Percentiles rank a stretch among this genome's conserved stretches.
Conservation (phyloP, 768 basidiomycete genomes). For the Coprinellus aureogranulatus region DNA sequence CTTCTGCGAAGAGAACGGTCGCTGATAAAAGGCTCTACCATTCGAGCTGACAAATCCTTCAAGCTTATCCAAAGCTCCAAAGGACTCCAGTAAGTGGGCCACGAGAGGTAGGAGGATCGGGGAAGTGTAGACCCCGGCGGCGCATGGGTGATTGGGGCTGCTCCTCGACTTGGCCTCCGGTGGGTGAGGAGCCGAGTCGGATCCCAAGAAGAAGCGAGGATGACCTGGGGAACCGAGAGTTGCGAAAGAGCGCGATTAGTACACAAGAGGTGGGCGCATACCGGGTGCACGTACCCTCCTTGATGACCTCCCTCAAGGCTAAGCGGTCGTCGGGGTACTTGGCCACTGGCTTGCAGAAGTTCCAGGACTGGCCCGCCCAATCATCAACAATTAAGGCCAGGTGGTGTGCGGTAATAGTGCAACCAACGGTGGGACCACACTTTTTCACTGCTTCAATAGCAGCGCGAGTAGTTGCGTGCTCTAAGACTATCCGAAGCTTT, state of each 20-base stretch:
- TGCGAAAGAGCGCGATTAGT: background rate
- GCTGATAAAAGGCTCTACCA: conserved; percentile 79
- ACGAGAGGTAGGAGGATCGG: conserved; percentile 88
- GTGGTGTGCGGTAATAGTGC: conserved; percentile 97
- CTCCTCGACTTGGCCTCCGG: conserved; percentile 64
- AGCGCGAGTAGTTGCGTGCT: conserved; percentile 92
- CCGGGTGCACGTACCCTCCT: conserved; percentile 51
- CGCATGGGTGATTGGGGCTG: conserved; percentile 71
- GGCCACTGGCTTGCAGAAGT: conserved; percentile 97
- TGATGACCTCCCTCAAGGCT: conserved; percentile 75
- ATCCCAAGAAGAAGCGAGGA: conserved; percentile 95
- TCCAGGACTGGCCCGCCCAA: conserved; percentile 93
- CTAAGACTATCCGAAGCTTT: conserved; percentile 87
- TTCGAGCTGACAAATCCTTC: conserved; percentile 74
- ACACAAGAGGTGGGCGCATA: background rate
- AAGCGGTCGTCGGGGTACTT: conserved; percentile 91
- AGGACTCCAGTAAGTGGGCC: conserved; percentile 84
- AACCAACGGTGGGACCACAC: conserved; percentile 81
- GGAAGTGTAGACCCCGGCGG: conserved; percentile 95
- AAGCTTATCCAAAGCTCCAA: conserved; percentile 80
- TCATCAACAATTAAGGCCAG: conserved; percentile 91
- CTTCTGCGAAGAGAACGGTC: conserved; percentile 24
- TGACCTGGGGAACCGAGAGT: conserved; percentile 52
- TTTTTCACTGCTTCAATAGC: conserved; percentile 84
- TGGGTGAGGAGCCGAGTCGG: conserved; percentile 94